A percentile compares a stretch with the other conserved stretches of the same genome.
These are phyloP conservation scores for Fusarium beomiforme DNA, from an alignment of 2,329 filamentous ascomycete species.

Conservation along the genomic window DNA sequence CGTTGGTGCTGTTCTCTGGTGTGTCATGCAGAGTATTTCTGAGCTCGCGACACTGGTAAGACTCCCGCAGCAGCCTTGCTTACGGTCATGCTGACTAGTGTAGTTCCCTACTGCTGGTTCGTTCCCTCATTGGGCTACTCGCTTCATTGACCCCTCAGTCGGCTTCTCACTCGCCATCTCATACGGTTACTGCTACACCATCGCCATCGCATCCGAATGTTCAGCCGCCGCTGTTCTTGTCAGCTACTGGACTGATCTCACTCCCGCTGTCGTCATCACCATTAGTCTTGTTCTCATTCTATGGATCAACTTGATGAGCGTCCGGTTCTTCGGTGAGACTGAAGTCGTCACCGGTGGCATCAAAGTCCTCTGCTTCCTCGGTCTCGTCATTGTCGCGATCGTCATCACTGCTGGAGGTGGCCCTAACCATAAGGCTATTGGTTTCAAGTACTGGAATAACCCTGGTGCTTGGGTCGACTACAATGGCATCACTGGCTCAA, in stretches of 20 bases:
- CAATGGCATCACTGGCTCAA: constrained; percentile 52
- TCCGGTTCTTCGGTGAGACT: constrained; percentile 68
- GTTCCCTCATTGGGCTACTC: constrained; percentile 41
- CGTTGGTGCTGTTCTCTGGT: constrained; percentile 38
- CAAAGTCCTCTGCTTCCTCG: constrained; percentile 68
- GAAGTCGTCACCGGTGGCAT: constrained; percentile 70
- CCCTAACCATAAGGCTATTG: constrained; percentile 58
- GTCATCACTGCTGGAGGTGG: constrained; percentile 67
- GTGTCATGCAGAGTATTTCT: constrained; percentile 41
- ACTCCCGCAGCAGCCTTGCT: rapidly evolving
- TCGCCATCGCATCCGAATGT: constrained; percentile 36
- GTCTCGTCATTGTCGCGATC: constrained; percentile 65
- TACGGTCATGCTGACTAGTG: background rate
- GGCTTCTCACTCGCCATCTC: constrained; percentile 39
- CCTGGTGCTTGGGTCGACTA: constrained; percentile 61
- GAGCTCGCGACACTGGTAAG: constrained; percentile 38
- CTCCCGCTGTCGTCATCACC: constrained; percentile 53
- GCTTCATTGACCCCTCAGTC: constrained; percentile 39
- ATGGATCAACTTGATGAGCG: constrained; percentile 65
- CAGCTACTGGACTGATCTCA: constrained; percentile 39
- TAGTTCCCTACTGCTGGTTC: constrained; percentile 40
- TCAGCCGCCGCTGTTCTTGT: constrained; percentile 37
- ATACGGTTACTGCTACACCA: constrained; percentile 41
- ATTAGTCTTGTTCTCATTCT: constrained; percentile 65
- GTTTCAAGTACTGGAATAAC: constrained; percentile 53